Conservation (phyloP, 1,284 basidiomycete species). For the Exobasidium cylindrosporum region DNA sequence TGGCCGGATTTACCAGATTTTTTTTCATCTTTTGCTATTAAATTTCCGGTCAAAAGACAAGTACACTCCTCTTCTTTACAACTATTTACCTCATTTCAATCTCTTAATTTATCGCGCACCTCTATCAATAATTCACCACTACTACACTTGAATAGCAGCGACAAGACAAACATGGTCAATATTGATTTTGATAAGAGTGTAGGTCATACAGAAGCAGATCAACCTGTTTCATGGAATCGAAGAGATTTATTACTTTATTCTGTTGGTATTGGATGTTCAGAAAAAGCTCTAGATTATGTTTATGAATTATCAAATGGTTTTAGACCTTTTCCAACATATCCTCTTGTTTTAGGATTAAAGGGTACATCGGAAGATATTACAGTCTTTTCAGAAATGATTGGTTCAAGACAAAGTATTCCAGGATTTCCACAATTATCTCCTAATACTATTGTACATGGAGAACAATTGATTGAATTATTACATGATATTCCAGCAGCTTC, state of each 20-base stretch:
- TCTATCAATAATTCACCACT: background rate
- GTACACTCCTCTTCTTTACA: no score
- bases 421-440: constrained; percentile 51
- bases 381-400: constrained; percentile 50
- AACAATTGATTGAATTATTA: constrained; percentile 55
- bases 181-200: constrained; percentile 45
- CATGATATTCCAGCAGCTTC: constrained; percentile 43
- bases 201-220: constrained; percentile 44
- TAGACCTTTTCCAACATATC: constrained; percentile 55
- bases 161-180: background rate
- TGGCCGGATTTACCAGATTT: no score
- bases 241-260: constrained; percentile 54
- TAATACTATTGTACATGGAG: constrained; percentile 56
- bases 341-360: constrained; percentile 53
- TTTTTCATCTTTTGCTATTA: no score
- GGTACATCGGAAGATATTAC: constrained; percentile 41
- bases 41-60: no score
- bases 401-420: constrained; percentile 22
- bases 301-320: constrained; percentile 52
- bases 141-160: background rate
- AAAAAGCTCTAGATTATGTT: constrained; percentile 51
- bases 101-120: no score
- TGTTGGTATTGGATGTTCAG: constrained; percentile 47
- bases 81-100: no score
- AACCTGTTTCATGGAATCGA: constrained; percentile 54